Conservation (phyloP, 192 early-diverging fungal species). For the Gaertneriomyces sp. region DNA sequence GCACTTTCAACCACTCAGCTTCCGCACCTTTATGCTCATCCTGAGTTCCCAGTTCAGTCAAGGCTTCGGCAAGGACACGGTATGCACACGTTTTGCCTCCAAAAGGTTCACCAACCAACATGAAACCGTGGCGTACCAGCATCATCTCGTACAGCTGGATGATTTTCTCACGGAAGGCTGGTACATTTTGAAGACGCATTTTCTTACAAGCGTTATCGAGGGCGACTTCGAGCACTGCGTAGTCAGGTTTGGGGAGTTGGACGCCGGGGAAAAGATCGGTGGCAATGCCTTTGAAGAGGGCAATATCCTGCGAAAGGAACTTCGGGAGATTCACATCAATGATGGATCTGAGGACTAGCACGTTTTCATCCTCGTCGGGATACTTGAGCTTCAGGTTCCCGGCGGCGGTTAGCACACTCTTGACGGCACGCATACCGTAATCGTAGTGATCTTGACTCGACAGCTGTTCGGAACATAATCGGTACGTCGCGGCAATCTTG, state of each 20-base stretch:
- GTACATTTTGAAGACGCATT: conserved; percentile 50
- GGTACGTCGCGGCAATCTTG: conserved; percentile 57
- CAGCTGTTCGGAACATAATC: conserved; percentile 62
- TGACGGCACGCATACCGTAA: conserved; percentile 65
- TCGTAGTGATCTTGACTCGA: conserved; percentile 65
- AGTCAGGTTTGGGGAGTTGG: conserved; percentile 57
- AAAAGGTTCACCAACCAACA: conserved; percentile 62
- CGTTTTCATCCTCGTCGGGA: conserved; percentile 59
- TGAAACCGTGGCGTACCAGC: conserved; percentile 62
- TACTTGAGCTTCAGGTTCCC: conserved; percentile 62
- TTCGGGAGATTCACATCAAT: conserved; percentile 65
- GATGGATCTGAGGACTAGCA: conserved; percentile 56
- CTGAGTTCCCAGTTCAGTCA: conserved; percentile 41
- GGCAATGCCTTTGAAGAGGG: conserved; percentile 58
- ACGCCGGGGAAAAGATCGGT: conserved; percentile 62
- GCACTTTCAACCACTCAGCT: conserved; percentile 49
- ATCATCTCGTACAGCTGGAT: conserved; percentile 67
- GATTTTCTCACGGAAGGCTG: conserved; percentile 59
- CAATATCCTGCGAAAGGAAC: conserved; percentile 62
- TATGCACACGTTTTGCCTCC: conserved; percentile 59
- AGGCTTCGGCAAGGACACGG: conserved; percentile 54
- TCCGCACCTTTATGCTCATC: conserved; percentile 33
- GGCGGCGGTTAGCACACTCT: conserved; percentile 57
- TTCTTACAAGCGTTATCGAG: conserved; percentile 48
- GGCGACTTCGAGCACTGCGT: conserved; percentile 44